These are phyloP conservation scores for Trichomonas tenax DNA, from an alignment of 208 protist species.

Conservation along the genomic window DNA sequence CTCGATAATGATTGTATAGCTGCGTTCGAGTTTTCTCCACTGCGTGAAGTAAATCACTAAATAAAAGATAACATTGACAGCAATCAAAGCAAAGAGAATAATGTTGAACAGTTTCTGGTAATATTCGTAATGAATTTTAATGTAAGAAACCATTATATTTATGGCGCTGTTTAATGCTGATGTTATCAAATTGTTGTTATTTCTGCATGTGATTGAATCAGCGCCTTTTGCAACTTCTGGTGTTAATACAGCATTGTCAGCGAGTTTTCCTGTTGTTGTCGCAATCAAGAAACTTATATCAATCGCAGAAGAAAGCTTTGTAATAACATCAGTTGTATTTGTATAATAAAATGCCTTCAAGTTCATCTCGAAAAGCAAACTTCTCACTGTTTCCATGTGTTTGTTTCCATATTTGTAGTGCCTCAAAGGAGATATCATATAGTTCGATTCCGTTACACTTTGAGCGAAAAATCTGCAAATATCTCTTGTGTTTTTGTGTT, in stretches of 20 bases:
- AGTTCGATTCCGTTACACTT: background rate
- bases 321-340: too few species aligned
- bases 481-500: background rate
- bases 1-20: background rate
- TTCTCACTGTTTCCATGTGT: background rate
- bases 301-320: background rate
- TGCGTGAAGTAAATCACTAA: background rate
- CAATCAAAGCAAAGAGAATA: background rate
- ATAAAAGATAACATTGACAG: background rate
- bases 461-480: background rate
- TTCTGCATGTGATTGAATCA: background rate
- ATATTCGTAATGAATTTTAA: background rate
- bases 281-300: background rate
- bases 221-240: background rate
- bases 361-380: background rate
- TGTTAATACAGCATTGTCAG: background rate
- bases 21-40: background rate
- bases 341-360: too few species aligned
- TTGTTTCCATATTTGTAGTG: background rate
- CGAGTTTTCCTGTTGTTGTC: background rate
- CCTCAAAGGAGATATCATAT: background rate
- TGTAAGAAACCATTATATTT: background rate
- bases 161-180: background rate
- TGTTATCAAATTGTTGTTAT: background rate
- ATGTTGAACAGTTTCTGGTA: background rate